These are phyloP conservation scores for Colletotrichum tamarilloi DNA, from an alignment of 2,329 filamentous ascomycete species.

Conservation along the genomic window DNA sequence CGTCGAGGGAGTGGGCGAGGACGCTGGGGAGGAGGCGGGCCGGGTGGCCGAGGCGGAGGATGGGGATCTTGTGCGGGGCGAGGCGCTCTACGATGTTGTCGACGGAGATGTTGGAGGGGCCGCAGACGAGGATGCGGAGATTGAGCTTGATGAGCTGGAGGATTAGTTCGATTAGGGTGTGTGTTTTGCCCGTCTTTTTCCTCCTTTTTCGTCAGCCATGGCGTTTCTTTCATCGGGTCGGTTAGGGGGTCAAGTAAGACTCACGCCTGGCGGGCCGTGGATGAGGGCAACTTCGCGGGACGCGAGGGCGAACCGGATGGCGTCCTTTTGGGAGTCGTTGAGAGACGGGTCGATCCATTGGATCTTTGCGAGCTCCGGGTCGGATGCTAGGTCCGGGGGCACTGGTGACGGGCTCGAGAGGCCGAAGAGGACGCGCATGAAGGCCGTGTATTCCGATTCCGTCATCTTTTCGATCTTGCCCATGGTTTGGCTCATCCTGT, in stretches of 20 bases:
- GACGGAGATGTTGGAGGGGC: conserved; percentile 95
- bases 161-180: conserved; percentile 95
- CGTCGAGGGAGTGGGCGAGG: conserved; percentile 88
- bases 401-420: conserved; percentile 63
- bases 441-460: conserved; percentile 67
- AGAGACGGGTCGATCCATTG: conserved; percentile 72
- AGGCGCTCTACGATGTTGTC: conserved; percentile 98
- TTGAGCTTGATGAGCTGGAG: conserved; percentile 84
- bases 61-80: conserved; percentile 83
- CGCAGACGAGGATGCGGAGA: conserved; percentile 88
- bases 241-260: conserved; percentile 38
- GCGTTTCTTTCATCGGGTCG: background rate
- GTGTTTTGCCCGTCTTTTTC: conserved; percentile 87
- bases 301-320: conserved; percentile 84
- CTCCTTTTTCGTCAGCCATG: conserved; percentile 22
- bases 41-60: conserved; percentile 92
- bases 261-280: conserved; percentile 88
- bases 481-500: conserved; percentile 73
- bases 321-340: conserved; percentile 75
- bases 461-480: conserved; percentile 67
- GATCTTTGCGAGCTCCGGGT: conserved; percentile 57
- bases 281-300: conserved; percentile 88
- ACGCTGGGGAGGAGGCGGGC: conserved; percentile 90
- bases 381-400: conserved; percentile 50
- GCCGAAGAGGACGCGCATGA: conserved; percentile 73